phyloP scores from a whole-genome alignment of 2,329 filamentous ascomycete species.

The Tolypocladium ophioglossoides region DNA sequence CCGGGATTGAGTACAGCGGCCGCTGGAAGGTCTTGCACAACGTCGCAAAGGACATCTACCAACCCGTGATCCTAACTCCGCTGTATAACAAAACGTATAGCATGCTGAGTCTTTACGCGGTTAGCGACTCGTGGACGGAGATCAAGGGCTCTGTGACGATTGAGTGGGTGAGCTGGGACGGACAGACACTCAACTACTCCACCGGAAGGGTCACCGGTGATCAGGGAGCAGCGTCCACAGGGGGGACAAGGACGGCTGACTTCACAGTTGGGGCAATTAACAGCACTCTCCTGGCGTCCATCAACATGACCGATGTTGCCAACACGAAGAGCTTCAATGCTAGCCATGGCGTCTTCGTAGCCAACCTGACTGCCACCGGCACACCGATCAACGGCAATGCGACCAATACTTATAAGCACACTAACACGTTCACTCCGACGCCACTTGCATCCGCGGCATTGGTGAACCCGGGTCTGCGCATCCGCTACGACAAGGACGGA shows the following conservation, averaged over 20 bases:
- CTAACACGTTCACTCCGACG: constrained; percentile 1
- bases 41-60: constrained; percentile 44
- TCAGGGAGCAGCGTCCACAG: not conserved
- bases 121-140: constrained; percentile 2
- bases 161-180: constrained; percentile 3
- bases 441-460: not conserved
- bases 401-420: not conserved
- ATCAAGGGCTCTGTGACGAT: not conserved
- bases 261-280: constrained; percentile 4
- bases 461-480: not conserved
- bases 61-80: constrained; percentile 47
- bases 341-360: not conserved
- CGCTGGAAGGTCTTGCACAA: constrained; percentile 55
- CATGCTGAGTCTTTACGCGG: constrained; percentile 32
- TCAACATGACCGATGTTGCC: constrained; percentile 1
- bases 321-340: not conserved
- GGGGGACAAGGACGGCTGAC: not conserved
- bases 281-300: constrained; percentile 3
- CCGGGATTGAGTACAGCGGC: constrained; percentile 51
- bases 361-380: constrained; percentile 1
- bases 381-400: constrained; percentile 1
- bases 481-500: not conserved
- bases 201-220: not conserved
- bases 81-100: constrained; percentile 41
- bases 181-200: not conserved